A percentile compares a stretch with the other conserved stretches of the same genome.
phyloP scores from a whole-genome alignment of 306 rosid species.

The Amphicarpaea edgeworthii region DNA sequence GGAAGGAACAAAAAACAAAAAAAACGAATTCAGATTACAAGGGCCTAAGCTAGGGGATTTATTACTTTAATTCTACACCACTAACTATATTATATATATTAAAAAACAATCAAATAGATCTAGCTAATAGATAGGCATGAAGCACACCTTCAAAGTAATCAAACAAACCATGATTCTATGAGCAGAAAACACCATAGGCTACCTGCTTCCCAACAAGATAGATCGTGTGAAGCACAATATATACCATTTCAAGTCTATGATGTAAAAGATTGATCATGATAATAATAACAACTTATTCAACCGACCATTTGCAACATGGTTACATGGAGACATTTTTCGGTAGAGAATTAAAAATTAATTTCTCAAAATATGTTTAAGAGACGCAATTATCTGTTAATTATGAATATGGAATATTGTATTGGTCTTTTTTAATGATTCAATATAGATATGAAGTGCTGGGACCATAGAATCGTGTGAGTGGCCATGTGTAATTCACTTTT shows the following conservation, averaged over 20 bases:
- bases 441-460: constrained; percentile 37
- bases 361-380: no score
- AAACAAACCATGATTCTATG: constrained; percentile 47
- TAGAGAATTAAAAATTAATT: no score
- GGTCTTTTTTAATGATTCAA: neutral
- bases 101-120: constrained; percentile 25
- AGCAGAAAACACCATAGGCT: constrained; percentile 50
- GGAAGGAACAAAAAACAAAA: constrained; percentile 38
- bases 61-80: constrained; percentile 53
- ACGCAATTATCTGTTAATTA: no score
- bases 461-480: constrained; percentile 37
- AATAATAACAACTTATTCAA: constrained; percentile 19
- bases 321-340: constrained; percentile 33
- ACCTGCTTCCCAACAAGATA: constrained; percentile 26
- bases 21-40: constrained; percentile 29
- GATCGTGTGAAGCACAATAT: constrained; percentile 12
- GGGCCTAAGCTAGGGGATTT: neutral
- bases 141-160: constrained; percentile 31
- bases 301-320: constrained; percentile 27
- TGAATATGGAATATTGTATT: no score
- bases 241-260: neutral
- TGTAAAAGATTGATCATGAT: constrained; percentile 25
- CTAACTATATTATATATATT: constrained; percentile 34
- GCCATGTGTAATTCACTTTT: constrained; percentile 30
- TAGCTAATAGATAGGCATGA: constrained; percentile 42